Evolutionary conservation across 768 basidiomycete genomes (phyloP).

Genomic region (Collybia sp.): DNA sequence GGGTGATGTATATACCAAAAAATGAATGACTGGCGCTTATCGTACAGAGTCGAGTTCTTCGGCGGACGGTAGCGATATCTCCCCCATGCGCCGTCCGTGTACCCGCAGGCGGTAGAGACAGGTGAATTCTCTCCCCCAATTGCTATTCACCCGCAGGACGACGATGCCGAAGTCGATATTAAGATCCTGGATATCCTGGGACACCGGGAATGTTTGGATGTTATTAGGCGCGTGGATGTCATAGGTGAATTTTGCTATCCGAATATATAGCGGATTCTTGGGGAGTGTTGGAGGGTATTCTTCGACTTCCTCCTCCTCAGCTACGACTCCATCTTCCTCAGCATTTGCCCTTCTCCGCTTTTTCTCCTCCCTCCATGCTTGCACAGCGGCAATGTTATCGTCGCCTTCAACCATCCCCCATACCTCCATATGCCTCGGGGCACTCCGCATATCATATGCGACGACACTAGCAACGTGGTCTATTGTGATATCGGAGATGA

Average conservation of each 20-base stretch:
- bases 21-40: conserved; percentile 1
- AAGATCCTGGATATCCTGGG: conserved; percentile 58
- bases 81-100: conserved; percentile 56
- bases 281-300: conserved; percentile 47
- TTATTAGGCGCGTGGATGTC: conserved; percentile 50
- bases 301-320: conserved; percentile 26
- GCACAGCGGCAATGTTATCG: conserved; percentile 63
- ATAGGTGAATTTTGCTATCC: conserved; percentile 68
- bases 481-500: conserved; percentile 73
- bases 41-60: conserved; percentile 15
- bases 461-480: conserved; percentile 87
- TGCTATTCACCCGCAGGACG: conserved; percentile 71
- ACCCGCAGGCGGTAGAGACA: conserved; percentile 87
- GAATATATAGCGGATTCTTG: conserved; percentile 44
- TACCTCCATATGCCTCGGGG: conserved; percentile 84
- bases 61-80: conserved; percentile 29
- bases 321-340: conserved; percentile 20
- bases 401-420: conserved; percentile 85
- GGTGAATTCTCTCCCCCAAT: conserved; percentile 85
- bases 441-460: conserved; percentile 74
- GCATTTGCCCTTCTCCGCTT: conserved; percentile 27
- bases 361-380: conserved; percentile 47
- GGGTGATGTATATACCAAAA: conserved; percentile 2
- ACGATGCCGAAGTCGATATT: conserved; percentile 85
- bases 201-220: conserved; percentile 80